Percentiles rank a stretch among this genome's conserved stretches.
phyloP scores from a whole-genome alignment of 805 yeast species.

The Dipodascopsis tothii region DNA sequence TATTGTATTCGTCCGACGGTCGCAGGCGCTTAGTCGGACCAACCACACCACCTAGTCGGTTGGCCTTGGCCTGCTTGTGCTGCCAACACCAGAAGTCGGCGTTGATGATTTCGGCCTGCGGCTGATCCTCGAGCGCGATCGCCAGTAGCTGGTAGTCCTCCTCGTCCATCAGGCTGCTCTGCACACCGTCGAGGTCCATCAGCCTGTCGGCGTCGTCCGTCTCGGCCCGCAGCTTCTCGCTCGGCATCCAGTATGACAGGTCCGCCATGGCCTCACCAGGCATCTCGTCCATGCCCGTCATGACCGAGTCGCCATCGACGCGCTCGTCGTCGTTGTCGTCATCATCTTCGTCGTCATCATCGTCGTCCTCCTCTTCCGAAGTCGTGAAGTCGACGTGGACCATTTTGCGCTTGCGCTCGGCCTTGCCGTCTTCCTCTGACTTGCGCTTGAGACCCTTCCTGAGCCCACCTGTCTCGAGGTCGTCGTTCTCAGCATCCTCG shows the following conservation, averaged over 20 bases:
- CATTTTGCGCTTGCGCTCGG: slow-evolving; percentile 1
- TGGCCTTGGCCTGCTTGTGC: slow-evolving; percentile 32
- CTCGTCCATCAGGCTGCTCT: slow-evolving; percentile 54
- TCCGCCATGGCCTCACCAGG: slow-evolving; percentile 1
- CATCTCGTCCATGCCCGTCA: slow-evolving; percentile 8
- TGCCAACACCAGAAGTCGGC: slow-evolving; percentile 64
- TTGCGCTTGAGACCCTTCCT: slow-evolving; percentile 7
- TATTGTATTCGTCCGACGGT: slow-evolving; percentile 31
- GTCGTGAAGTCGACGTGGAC: slow-evolving; percentile 18
- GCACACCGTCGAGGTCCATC: slow-evolving; percentile 44
- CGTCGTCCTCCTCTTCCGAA: slow-evolving; percentile 25
- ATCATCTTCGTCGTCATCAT: slow-evolving; percentile 26
- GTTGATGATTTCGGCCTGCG: slow-evolving; percentile 30
- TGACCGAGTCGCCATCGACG: slow-evolving; percentile 27
- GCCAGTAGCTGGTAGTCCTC: slow-evolving; percentile 60
- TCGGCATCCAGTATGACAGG: slow-evolving; percentile 16
- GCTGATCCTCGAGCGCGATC: slow-evolving; percentile 35
- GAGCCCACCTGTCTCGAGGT: slow-evolving; percentile 1
- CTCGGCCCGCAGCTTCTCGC: slow-evolving; percentile 6
- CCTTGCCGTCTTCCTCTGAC: slow-evolving; percentile 2
- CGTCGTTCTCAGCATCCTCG: neutral
- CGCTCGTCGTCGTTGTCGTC: slow-evolving; percentile 33
- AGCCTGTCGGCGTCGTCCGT: slow-evolving; percentile 33
- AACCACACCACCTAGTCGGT: slow-evolving; percentile 10
- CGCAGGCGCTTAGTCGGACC: slow-evolving; percentile 10